Base-by-base conservation (phyloP, 129 eudicot species). In the Chrysanthemum lavandulifolium region DNA sequence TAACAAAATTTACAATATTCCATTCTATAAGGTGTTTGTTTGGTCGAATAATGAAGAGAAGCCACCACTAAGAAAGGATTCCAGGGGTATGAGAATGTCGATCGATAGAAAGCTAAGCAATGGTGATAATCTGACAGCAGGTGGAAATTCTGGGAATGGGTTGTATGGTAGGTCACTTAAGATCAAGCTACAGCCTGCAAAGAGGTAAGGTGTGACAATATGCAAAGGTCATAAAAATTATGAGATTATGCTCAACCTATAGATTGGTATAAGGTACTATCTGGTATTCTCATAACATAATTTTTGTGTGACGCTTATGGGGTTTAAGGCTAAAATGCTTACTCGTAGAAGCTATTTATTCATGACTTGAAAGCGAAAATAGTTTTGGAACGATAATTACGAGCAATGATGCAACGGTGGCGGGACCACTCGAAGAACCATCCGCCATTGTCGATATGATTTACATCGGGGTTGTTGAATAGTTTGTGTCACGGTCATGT, bases 151-250 rank as follows among this genome's bases (percentile, higher is more conserved):
- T 10, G 75, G 59, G 16, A 78, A 71, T 11, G 76, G 19, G 5
- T 6, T 61, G 25, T 10, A 36, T 40, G 52, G 54, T 18, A 67
- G 61, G 72, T 71, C 77, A 6, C 59, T 72, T 43, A 78, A 72
- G 68, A 77, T 85, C 54, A 69, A 25, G 18, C 60, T 81, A 65
- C 83, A 80, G 56, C 85, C 89, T n/a, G 61, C 79, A 19, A 89
- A 82, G 72, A 79, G 72, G 50, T 96, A 87, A 74, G 98, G 96
- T 62, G 76, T 64, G n/a, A 74, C 89, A 45, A 92, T 92, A 31
- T 85, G 86, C 57, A 92, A 80, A 82, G 98, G 96, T 50, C 98
- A 92, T 71, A 87, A 84, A 80, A 89, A 92, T 77, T 92, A 87
- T 79, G 98, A 92, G 58, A 88, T 92, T 58, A 92, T 92, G 98